Base-by-base conservation (phyloP, 768 basidiomycete genomes). In the Mycena alexandri region DNA sequence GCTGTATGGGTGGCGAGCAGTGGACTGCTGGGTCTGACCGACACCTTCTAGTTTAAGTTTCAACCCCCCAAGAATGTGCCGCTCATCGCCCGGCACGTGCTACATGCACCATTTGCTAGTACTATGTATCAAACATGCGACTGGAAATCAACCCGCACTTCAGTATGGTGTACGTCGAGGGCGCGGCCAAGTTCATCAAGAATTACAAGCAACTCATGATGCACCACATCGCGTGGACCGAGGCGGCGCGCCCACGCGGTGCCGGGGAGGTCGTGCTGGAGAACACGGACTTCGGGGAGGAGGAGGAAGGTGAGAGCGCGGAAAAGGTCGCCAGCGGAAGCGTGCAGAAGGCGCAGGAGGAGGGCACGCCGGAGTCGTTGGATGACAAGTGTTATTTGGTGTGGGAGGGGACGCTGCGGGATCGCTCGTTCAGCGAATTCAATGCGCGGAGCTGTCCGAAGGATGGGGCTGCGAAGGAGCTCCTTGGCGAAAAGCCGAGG, bases 161-260 rank as follows among this genome's bases (percentile, higher is more conserved):
- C 84, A 91, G 87, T 73, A 86, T 99, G 83, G 89, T 99, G 52
- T 93, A 97, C 72, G 94, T 98, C 63, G 98, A 99, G 77, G 98
- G 98, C 46, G 93, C 93, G 0, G 80, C 86, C 41, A 96, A 94
- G 78, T 91, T 90, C 66, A 87, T 98, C 71, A 90, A 90, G 73
- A 89, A 90, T 70, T 99, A 98, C 81, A 95, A 91, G 75, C 87
- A 90, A 22, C 83, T 99, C 54, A 92, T 99, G 91, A 70, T 93
- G 46, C 79, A 88, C 61, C 93, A 98, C 50, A 94, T 99, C 33
- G 89, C 90, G 33, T 99, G 98, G 98, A 98, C 95, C 2, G 94
- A 97, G 75, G 86, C 91, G 36, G 93, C 96, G 2, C 87, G 94
- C 22, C 90, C 93, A 8, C 84, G 93, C 21, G 92, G 89, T 24